Evolutionary conservation across 139 green algal genomes (phyloP).

Genomic region (Chlorella sp.): DNA sequence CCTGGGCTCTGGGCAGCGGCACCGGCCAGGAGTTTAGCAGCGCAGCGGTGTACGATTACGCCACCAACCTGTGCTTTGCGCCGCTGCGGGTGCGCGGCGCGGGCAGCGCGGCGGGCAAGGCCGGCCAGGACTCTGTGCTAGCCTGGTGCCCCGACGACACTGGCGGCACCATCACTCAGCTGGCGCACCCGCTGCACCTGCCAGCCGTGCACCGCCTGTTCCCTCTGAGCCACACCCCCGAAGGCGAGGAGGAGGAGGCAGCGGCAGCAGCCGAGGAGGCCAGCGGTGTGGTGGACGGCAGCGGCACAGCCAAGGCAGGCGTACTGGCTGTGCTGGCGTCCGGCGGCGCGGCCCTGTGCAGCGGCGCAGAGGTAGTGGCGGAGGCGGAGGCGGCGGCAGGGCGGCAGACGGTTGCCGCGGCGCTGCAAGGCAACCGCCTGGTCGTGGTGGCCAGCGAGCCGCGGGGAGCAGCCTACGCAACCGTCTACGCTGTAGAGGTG

Average conservation of each 20-base stretch:
- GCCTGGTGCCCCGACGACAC: constrained; percentile 1
- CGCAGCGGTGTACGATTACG: constrained; percentile 19
- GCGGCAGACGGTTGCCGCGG: constrained; percentile 17
- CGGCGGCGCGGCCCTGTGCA: constrained; percentile 22
- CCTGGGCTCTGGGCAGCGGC: constrained; percentile 17
- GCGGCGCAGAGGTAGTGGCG: constrained; percentile 13
- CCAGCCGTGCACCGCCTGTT: constrained; percentile 14
- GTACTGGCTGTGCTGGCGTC: not conserved
- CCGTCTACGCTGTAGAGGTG: not conserved
- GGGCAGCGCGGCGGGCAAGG: not conserved
- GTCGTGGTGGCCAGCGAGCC: not conserved
- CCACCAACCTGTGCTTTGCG: constrained; percentile 26
- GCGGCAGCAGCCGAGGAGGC: constrained; percentile 10
- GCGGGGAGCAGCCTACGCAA: not conserved
- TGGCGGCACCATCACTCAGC: constrained; percentile 9
- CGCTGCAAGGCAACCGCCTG: not conserved
- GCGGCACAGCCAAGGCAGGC: not conserved
- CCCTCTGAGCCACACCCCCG: constrained; percentile 7
- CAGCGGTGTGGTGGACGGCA: constrained; percentile 15
- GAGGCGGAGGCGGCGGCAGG: constrained; percentile 11
- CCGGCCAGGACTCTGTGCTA: constrained; percentile 8
- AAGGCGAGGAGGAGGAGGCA: constrained; percentile 6
- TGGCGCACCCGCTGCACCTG: constrained; percentile 10
- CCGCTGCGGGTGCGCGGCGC: constrained; percentile 6
- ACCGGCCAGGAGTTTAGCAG: constrained; percentile 13